Conservation (phyloP, 2,329 filamentous ascomycete species). For the Teratosphaeria viscida region DNA sequence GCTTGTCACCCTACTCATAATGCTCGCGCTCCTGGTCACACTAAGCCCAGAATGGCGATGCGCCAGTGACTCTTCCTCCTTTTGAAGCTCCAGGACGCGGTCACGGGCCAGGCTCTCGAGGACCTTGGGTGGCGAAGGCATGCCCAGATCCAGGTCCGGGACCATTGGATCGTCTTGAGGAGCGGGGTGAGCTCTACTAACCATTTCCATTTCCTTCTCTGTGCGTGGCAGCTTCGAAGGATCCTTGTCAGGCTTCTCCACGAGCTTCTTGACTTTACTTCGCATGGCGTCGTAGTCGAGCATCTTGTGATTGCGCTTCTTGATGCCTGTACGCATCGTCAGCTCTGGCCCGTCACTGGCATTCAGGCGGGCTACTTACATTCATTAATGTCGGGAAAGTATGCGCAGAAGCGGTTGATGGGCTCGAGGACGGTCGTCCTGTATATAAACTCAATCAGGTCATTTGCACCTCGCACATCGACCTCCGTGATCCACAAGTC, state of each 20-base stretch:
- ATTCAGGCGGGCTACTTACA: slow-evolving; percentile 44
- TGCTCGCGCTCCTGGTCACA: slow-evolving; percentile 1
- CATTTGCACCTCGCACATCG: slow-evolving; percentile 5
- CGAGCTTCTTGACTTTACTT: slow-evolving; percentile 90
- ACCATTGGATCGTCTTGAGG: background rate
- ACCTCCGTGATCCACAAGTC: background rate
- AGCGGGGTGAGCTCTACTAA: slow-evolving; percentile 11
- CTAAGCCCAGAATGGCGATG: background rate
- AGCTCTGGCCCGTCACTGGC: background rate
- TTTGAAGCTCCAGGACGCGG: slow-evolving; percentile 2
- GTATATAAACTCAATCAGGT: slow-evolving; percentile 23
- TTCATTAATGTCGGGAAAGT: slow-evolving; percentile 98
- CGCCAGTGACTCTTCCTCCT: slow-evolving; percentile 2
- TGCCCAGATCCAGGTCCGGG: slow-evolving; percentile 8
- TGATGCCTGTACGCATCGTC: slow-evolving; percentile 54
- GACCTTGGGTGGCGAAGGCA: slow-evolving; percentile 18
- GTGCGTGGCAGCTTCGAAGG: slow-evolving; percentile 89
- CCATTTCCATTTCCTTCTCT: slow-evolving; percentile 90
- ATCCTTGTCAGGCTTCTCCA: slow-evolving; percentile 98
- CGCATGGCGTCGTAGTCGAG: slow-evolving; percentile 96
- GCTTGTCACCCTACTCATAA: slow-evolving; percentile 2
- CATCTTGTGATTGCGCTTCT: slow-evolving; percentile 96
- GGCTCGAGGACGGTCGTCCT: slow-evolving; percentile 90
- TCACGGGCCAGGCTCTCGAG: slow-evolving; percentile 13
- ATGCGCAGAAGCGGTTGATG: slow-evolving; percentile 90